These are phyloP conservation scores for Pythium sp. DNA, from an alignment of 352 stramenopile species.

Conservation along the genomic window DNA sequence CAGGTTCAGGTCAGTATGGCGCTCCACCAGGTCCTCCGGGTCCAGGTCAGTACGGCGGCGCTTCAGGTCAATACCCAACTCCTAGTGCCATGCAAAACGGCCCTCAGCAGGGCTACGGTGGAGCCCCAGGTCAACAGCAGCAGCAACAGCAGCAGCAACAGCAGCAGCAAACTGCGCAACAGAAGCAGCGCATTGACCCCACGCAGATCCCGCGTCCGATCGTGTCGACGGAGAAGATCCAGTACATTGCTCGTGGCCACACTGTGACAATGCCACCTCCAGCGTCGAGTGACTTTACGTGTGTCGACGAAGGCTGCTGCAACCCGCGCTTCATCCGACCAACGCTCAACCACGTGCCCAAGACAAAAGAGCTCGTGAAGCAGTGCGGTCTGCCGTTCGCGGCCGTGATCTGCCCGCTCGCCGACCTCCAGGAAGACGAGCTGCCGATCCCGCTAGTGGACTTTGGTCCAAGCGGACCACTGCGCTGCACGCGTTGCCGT, in stretches of 20 bases:
- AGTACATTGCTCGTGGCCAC: conserved; percentile 78
- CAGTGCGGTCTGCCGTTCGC: conserved; percentile 77
- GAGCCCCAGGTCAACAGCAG: conserved; percentile 13
- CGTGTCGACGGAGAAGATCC: conserved; percentile 56
- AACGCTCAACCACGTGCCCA: conserved; percentile 82
- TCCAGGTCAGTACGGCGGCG: conserved; percentile 8
- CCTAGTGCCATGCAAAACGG: conserved; percentile 15
- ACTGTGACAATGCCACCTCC: conserved; percentile 80
- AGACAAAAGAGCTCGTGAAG: conserved; percentile 71
- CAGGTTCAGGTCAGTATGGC: conserved; percentile 22
- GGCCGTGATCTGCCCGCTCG: conserved; percentile 81
- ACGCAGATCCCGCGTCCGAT: conserved; percentile 85
- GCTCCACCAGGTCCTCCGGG: conserved; percentile 8
- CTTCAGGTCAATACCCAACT: conserved; percentile 16
- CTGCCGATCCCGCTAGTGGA: conserved; percentile 83
- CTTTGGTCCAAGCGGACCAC: conserved; percentile 73
- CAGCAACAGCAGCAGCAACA: conserved; percentile 30
- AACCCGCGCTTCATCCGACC: conserved; percentile 89
- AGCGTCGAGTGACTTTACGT: conserved; percentile 78
- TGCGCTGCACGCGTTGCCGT: conserved; percentile 81
- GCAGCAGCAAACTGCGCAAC: conserved; percentile 37
- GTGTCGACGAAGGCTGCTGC: conserved; percentile 82
- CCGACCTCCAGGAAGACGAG: conserved; percentile 78
- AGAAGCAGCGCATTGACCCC: conserved; percentile 83
- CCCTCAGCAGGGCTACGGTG: conserved; percentile 12